phyloP scores from a whole-genome alignment of 495 filamentous ascomycete species.

The Xylaria castorea region DNA sequence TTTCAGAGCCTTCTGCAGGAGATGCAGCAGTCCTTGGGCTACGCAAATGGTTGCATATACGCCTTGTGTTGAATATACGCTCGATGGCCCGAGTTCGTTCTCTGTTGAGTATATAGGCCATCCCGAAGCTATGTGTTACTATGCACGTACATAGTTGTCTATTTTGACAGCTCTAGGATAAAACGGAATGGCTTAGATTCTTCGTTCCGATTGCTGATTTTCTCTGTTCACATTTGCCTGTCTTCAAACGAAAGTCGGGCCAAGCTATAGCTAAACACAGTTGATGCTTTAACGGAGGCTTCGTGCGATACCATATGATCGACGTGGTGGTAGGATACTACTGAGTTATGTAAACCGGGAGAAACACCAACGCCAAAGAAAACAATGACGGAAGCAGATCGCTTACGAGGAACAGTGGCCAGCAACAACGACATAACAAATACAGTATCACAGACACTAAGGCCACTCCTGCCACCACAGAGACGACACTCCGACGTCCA shows the following conservation, averaged over 20 bases:
- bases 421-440: background rate
- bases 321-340: background rate
- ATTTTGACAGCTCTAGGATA: constrained; percentile 7
- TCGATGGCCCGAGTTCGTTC: constrained; percentile 6
- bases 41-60: constrained; percentile 6
- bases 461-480: background rate
- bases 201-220: background rate
- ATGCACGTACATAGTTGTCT: background rate
- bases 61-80: background rate
- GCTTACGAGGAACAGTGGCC: constrained; percentile 22
- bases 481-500: constrained; percentile 19
- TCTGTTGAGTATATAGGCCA: background rate
- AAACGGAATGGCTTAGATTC: background rate
- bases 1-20: background rate
- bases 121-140: background rate
- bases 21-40: constrained; percentile 2
- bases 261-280: background rate
- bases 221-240: background rate
- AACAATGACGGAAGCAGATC: background rate
- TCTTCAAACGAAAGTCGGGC: background rate
- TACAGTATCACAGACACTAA: background rate
- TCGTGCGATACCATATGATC: background rate
- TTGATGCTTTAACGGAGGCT: background rate
- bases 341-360: constrained; percentile 4
- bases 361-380: background rate